A percentile compares a stretch with the other conserved stretches of the same genome.
These are phyloP conservation scores for Tieghemostelium lacteum DNA, from an alignment of 78 protist species.

Conservation along the genomic window DNA sequence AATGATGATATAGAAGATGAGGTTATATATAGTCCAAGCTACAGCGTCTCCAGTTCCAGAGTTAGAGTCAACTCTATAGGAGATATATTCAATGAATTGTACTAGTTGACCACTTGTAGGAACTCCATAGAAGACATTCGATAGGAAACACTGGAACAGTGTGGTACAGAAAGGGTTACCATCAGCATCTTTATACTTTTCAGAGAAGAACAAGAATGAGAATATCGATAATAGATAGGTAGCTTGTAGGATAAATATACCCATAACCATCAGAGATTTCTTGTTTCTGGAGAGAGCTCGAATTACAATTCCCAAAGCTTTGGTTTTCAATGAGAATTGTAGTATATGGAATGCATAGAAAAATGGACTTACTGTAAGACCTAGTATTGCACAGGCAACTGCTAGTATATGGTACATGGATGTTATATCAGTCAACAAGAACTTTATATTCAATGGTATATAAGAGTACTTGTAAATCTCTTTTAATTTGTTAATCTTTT, in stretches of 20 bases:
- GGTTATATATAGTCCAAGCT: constrained; percentile 59
- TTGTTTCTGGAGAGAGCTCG: constrained; percentile 41
- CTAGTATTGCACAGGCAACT: constrained; percentile 32
- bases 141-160: constrained; percentile 49
- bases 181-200: neutral
- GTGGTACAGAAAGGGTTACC: constrained; percentile 11
- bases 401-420: constrained; percentile 47
- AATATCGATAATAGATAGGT: constrained; percentile 53
- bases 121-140: constrained; percentile 56
- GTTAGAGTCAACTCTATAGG: neutral
- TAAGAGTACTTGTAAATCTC: constrained; percentile 15
- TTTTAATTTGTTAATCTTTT: constrained; percentile 43
- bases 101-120: constrained; percentile 71
- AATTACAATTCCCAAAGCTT: constrained; percentile 59
- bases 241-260: constrained; percentile 56
- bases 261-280: constrained; percentile 60
- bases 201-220: constrained; percentile 40
- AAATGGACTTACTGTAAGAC: constrained; percentile 20
- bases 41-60: neutral
- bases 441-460: constrained; percentile 19
- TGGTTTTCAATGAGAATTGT: constrained; percentile 45
- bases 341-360: constrained; percentile 60
- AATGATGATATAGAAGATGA: constrained; percentile 38
- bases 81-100: constrained; percentile 12
- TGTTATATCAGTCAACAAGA: constrained; percentile 15